These are phyloP conservation scores for Biscogniauxia marginata DNA, from an alignment of 2,329 filamentous ascomycete species.

Conservation along the genomic window DNA sequence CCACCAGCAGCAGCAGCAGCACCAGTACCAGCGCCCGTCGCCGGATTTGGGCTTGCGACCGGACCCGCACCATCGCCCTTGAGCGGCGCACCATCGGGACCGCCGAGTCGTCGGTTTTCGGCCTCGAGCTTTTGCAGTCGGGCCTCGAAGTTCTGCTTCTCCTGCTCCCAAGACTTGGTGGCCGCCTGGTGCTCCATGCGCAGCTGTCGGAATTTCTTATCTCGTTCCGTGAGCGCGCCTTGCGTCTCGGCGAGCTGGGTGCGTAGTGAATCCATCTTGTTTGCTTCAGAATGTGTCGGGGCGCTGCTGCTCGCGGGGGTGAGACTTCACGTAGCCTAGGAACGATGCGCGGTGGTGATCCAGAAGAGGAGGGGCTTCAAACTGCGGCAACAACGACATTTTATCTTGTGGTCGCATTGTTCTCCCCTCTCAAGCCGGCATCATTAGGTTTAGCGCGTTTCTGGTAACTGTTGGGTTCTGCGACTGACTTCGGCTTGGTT, in stretches of 20 bases:
- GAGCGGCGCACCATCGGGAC: not conserved
- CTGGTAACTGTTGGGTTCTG: not conserved
- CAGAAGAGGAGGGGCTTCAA: not conserved
- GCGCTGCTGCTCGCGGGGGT: no score
- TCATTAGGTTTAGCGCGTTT: not conserved
- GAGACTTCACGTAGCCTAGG: no score
- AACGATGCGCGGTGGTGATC: not conserved
- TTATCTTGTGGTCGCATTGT: not conserved
- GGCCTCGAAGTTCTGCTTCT: constrained; percentile 16
- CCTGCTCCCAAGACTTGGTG: constrained; percentile 12
- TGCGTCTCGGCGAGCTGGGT: constrained; percentile 27
- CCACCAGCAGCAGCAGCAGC: no score
- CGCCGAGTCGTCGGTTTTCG: constrained; percentile 12
- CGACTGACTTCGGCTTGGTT: not conserved
- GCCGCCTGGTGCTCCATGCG: constrained; percentile 14
- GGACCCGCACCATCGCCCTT: not conserved
- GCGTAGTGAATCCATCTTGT: constrained; percentile 28
- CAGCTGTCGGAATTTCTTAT: constrained; percentile 23
- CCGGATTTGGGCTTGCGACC: not conserved
- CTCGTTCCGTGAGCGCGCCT: constrained; percentile 25
- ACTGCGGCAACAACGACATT: not conserved
- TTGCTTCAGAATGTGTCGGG: no score
- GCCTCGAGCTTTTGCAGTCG: constrained; percentile 17
- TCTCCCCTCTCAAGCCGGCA: not conserved
- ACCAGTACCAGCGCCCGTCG: not conserved